These are phyloP conservation scores for Neonectria magnoliae DNA, from an alignment of 2,329 filamentous ascomycete genomes.

Conservation along the genomic window DNA sequence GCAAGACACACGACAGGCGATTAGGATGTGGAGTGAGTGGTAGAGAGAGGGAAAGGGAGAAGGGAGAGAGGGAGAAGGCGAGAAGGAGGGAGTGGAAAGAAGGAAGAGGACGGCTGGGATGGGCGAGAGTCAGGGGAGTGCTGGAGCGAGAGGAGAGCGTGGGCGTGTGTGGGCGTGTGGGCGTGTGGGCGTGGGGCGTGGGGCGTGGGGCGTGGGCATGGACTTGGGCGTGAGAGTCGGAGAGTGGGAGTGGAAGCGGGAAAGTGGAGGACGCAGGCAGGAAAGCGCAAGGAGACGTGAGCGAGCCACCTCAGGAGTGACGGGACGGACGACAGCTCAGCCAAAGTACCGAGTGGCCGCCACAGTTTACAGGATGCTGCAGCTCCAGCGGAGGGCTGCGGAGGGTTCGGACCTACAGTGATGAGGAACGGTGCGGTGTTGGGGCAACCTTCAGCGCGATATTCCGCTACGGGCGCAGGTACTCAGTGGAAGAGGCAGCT, in stretches of 20 bases:
- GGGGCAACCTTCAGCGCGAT: neutral
- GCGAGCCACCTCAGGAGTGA: neutral
- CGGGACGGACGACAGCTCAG: neutral
- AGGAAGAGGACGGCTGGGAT: conserved; percentile 13
- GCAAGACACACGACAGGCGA: conserved; percentile 5
- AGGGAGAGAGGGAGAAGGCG: conserved; percentile 16
- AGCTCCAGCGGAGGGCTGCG: conserved; percentile 1
- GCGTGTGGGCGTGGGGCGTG: too few relatives aligned
- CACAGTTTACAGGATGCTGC: neutral
- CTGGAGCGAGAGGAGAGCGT: neutral
- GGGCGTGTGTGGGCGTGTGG: too few relatives aligned
- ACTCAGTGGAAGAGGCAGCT: neutral
- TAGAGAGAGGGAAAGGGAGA: conserved; percentile 22
- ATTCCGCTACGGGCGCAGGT: neutral
- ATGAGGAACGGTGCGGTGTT: neutral
- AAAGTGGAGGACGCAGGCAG: conserved; percentile 5
- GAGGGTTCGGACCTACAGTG: neutral
- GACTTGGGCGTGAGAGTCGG: neutral
- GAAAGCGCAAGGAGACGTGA: conserved; percentile 5
- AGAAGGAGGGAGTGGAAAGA: conserved; percentile 9
- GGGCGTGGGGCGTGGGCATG: conserved; percentile 4
- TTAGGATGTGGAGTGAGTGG: conserved; percentile 19
- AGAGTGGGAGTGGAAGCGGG: neutral
- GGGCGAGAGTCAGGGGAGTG: conserved; percentile 32
- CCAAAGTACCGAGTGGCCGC: neutral